Percentiles rank a stretch among this genome's conserved stretches.
phyloP scores from a whole-genome alignment of 2,329 filamentous ascomycete genomes.

The Periconia sp. region DNA sequence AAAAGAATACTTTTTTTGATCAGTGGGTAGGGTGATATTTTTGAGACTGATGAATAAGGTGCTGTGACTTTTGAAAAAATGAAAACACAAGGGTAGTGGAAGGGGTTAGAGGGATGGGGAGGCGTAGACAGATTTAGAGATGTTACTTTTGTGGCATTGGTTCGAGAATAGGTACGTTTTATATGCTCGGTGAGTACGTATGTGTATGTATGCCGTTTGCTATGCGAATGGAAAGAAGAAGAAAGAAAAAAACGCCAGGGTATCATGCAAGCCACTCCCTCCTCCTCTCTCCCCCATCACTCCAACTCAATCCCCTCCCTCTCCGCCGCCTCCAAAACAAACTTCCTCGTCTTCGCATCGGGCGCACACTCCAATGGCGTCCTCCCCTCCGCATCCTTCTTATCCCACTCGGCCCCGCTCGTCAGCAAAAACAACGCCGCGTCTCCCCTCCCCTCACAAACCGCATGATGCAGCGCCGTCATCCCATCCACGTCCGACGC shows the following conservation, averaged over 20 bases:
- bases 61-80: no score
- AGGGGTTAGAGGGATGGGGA: no score
- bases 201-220: no score
- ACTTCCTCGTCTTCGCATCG: conserved; percentile 79
- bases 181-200: no score
- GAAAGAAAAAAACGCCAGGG: conserved; percentile 7
- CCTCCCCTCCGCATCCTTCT: conserved; percentile 70
- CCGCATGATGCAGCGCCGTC: conserved; percentile 85
- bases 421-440: conserved; percentile 81
- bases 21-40: no score
- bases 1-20: no score
- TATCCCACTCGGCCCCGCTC: conserved; percentile 72
- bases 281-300: neutral
- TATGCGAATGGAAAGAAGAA: no score
- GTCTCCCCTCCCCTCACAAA: conserved; percentile 77
- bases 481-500: conserved; percentile 79
- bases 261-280: conserved; percentile 9
- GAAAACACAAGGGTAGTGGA: no score
- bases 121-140: no score
- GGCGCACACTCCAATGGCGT: conserved; percentile 81
- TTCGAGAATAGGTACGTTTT: no score
- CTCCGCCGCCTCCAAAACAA: conserved; percentile 76
- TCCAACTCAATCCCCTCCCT: conserved; percentile 75
- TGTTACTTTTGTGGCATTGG: no score
- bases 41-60: no score